Evolutionary conservation across 768 basidiomycete genomes (phyloP).

Genomic region (Psilocybe subaeruginosa): DNA sequence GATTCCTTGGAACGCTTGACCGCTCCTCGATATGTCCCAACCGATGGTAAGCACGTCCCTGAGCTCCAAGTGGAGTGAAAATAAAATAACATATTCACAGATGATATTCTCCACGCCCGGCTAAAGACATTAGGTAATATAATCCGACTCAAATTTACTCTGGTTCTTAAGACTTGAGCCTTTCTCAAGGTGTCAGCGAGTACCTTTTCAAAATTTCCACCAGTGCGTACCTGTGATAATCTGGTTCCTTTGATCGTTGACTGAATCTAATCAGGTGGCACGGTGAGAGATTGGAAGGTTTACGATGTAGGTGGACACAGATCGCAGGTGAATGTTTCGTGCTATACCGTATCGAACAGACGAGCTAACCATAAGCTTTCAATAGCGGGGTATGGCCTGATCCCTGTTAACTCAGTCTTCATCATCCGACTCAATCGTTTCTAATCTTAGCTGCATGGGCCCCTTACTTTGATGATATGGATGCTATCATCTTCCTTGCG

Average conservation of each 20-base stretch:
- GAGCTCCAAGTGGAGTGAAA: neutral
- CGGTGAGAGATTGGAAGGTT: conserved; percentile 42
- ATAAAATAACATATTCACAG: conserved; percentile 31
- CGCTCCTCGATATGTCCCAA: conserved; percentile 61
- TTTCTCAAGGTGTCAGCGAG: conserved; percentile 63
- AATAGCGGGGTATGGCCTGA: neutral
- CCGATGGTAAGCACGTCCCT: conserved; percentile 52
- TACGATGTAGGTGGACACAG: conserved; percentile 67
- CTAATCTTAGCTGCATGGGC: conserved; percentile 51
- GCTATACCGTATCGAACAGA: neutral
- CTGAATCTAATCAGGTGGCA: conserved; percentile 1
- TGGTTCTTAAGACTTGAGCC: conserved; percentile 1
- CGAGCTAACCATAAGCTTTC: conserved; percentile 6
- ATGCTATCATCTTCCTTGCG: conserved; percentile 72
- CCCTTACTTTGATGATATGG: conserved; percentile 71
- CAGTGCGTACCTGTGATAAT: conserved; percentile 32
- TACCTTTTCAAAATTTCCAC: conserved; percentile 64
- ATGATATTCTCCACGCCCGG: conserved; percentile 74
- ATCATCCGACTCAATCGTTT: neutral
- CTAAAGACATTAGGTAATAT: conserved; percentile 55
- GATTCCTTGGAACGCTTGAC: conserved; percentile 69
- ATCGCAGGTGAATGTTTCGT: conserved; percentile 52
- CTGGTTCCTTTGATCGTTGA: neutral
- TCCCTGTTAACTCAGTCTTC: neutral
- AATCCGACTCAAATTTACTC: neutral